These are phyloP conservation scores for Choiromyces venosus DNA, from an alignment of 495 filamentous ascomycete genomes.

Conservation along the genomic window DNA sequence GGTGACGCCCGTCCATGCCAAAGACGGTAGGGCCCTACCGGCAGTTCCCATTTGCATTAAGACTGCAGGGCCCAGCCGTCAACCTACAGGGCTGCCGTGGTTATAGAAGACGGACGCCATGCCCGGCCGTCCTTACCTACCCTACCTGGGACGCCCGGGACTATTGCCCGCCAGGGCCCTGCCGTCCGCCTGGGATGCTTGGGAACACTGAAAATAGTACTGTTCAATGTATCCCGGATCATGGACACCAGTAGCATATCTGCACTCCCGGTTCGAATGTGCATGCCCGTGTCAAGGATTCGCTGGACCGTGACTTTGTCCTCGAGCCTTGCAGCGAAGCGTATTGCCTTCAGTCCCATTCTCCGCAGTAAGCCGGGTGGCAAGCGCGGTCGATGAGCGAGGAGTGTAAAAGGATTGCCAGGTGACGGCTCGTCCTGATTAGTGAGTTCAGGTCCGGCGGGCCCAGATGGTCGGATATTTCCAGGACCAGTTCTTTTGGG, in stretches of 20 bases:
- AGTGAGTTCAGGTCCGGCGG: conserved; percentile 20
- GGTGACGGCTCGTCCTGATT: conserved; percentile 18
- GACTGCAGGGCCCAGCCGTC: too few species aligned
- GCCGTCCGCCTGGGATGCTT: too few species aligned
- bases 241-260: not conserved
- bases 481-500: conserved; percentile 25
- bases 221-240: too few species aligned
- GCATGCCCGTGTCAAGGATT: conserved; percentile 18
- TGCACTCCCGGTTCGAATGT: not conserved
- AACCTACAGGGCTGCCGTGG: too few species aligned
- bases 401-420: conserved; percentile 18
- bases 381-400: conserved; percentile 16
- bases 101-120: too few species aligned
- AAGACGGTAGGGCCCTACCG: too few species aligned
- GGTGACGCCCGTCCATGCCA: too few species aligned
- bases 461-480: conserved; percentile 10
- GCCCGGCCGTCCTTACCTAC: too few species aligned
- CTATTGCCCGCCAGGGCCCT: too few species aligned
- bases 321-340: conserved; percentile 10
- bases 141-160: too few species aligned
- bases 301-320: conserved; percentile 15
- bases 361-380: not conserved
- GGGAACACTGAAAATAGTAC: too few species aligned
- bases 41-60: too few species aligned
- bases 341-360: conserved; percentile 16